A percentile compares a stretch with the other conserved stretches of the same genome.
These are phyloP conservation scores for Cystobasidium tubakii DNA, from an alignment of 768 basidiomycete species.

Conservation along the genomic window DNA sequence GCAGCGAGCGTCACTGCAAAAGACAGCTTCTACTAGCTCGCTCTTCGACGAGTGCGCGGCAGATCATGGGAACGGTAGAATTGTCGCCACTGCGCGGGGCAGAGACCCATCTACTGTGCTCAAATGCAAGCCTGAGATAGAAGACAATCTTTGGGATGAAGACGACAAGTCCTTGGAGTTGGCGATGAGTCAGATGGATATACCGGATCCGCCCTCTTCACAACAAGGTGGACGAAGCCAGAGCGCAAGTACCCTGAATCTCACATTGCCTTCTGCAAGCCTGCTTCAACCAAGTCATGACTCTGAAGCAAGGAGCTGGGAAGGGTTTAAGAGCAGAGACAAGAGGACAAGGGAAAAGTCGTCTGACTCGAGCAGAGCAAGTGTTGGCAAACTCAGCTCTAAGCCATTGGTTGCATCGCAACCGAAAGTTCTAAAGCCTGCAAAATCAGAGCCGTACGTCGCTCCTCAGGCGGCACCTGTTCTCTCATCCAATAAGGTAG, in stretches of 20 bases:
- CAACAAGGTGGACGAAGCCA: not conserved
- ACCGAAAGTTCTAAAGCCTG: not conserved
- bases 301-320: not conserved
- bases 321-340: conserved; percentile 13
- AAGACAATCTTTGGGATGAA: conserved; percentile 16
- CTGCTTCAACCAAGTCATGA: not conserved
- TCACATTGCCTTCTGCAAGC: not conserved
- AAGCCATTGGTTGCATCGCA: not conserved
- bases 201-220: conserved; percentile 6
- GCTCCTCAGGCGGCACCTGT: not conserved
- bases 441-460: not conserved
- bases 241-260: not conserved
- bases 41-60: not conserved
- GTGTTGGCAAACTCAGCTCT: conserved; percentile 1
- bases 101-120: not conserved
- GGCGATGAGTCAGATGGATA: conserved; percentile 32
- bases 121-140: not conserved
- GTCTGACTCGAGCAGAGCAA: not conserved
- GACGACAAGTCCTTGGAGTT: conserved; percentile 13
- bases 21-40: not conserved
- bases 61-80: too few relatives aligned
- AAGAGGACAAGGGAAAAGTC: conserved; percentile 1
- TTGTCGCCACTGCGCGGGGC: not conserved
- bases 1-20: not conserved
- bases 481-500: not conserved